Percentiles rank a stretch among this genome's conserved stretches.
Evolutionary conservation across 139 green algal species (phyloP).

Genomic region (Marvania coccoides): DNA sequence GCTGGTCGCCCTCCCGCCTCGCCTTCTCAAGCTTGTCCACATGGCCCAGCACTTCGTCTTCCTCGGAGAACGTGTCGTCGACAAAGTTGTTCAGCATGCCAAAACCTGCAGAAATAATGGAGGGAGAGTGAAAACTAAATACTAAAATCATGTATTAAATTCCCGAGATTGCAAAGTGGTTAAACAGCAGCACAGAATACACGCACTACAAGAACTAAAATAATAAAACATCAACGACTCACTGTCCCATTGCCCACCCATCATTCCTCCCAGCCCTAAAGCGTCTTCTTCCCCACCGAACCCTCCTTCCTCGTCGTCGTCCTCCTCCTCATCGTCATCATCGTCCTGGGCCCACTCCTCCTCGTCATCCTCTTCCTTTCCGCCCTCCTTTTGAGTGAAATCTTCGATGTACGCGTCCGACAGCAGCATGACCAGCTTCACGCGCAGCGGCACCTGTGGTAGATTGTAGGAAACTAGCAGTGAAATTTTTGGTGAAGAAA

Average conservation of each 20-base stretch:
- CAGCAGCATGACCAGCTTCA: conserved; percentile 40
- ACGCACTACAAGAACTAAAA: neutral
- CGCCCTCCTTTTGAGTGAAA: conserved; percentile 6
- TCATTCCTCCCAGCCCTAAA: neutral
- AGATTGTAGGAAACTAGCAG: no score
- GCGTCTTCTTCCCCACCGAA: neutral
- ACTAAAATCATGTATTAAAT: no score
- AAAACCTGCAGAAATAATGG: neutral
- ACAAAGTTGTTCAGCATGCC: neutral
- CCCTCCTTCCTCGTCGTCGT: neutral
- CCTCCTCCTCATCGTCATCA: conserved; percentile 10
- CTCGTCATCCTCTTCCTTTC: neutral
- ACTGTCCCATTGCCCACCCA: neutral
- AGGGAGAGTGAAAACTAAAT: neutral
- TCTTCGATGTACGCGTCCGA: conserved; percentile 35
- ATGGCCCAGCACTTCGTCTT: conserved; percentile 4
- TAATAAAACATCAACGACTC: neutral
- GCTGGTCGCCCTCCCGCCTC: conserved; percentile 3
- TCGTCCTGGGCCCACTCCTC: conserved; percentile 12
- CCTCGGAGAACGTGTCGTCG: neutral
- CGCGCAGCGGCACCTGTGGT: conserved; percentile 34
- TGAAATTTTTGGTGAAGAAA: no score
- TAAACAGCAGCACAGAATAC: no score
- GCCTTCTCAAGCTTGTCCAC: conserved; percentile 14
- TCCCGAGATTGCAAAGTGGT: no score